Conservation (phyloP, 1,139 yeast genomes). For the Diutina ranongensis region DNA sequence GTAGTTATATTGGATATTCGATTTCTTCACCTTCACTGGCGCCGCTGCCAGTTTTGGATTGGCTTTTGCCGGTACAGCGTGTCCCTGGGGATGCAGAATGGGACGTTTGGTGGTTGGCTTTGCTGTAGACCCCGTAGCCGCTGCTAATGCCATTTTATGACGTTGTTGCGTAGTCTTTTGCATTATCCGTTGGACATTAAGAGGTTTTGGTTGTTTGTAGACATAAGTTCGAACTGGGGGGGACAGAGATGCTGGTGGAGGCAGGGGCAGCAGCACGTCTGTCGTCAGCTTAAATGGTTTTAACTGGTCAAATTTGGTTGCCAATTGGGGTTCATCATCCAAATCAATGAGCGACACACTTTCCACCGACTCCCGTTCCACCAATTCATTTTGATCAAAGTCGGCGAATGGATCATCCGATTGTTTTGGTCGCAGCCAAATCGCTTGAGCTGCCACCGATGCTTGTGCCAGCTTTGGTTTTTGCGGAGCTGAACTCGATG, state of each 20-base stretch:
- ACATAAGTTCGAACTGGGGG: conserved; percentile 17
- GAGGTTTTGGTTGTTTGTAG: conserved; percentile 31
- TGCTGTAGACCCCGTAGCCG: conserved; percentile 6
- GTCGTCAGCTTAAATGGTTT: conserved; percentile 1
- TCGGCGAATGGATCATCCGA: conserved; percentile 25
- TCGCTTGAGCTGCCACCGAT: conserved; percentile 1
- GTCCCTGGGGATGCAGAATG: not conserved
- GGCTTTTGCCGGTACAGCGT: not conserved
- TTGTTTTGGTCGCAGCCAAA: not conserved
- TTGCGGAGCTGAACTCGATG: conserved; percentile 8
- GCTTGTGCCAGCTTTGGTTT: conserved; percentile 10
- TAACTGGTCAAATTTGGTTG: not conserved
- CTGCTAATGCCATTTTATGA: conserved; percentile 5
- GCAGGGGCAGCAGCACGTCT: not conserved
- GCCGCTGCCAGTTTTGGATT: conserved; percentile 4
- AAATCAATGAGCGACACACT: conserved; percentile 24
- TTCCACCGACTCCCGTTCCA: not conserved
- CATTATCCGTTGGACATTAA: conserved; percentile 26
- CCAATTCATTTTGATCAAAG: conserved; percentile 25
- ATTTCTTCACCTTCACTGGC: conserved; percentile 8
- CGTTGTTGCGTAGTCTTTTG: conserved; percentile 12
- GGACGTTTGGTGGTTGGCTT: conserved; percentile 6
- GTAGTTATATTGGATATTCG: conserved; percentile 11
- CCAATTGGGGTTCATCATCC: conserved; percentile 13
- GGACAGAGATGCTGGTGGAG: not conserved